Conservation (phyloP, 768 basidiomycete genomes). For the Galerina sulciceps region DNA sequence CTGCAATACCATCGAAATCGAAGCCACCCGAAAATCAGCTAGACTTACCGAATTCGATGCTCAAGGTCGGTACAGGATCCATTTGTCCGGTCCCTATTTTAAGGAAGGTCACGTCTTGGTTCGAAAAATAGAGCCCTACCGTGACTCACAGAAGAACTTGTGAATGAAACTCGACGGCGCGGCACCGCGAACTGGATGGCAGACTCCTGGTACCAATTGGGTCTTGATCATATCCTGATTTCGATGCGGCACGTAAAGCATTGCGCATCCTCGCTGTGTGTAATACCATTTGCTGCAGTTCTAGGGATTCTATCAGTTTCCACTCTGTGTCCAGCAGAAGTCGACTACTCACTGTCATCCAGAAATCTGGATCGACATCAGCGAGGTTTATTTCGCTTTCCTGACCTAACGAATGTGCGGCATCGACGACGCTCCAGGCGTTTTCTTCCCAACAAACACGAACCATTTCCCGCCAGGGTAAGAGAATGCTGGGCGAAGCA, state of each 20-base stretch:
- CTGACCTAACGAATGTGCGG: constrained; percentile 79
- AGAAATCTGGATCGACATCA: constrained; percentile 67
- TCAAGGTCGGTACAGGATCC: neutral
- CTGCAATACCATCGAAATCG: constrained; percentile 32
- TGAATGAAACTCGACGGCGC: neutral
- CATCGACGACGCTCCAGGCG: constrained; percentile 70
- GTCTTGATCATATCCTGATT: neutral
- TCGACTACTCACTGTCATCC: constrained; percentile 40
- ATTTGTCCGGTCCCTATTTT: neutral
- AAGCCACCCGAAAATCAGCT: neutral
- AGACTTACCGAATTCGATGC: constrained; percentile 7
- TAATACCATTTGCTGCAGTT: constrained; percentile 87
- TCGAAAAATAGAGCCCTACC: neutral
- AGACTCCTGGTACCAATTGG: neutral
- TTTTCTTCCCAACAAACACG: constrained; percentile 65
- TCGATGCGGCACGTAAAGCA: constrained; percentile 71
- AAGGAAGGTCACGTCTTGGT: neutral
- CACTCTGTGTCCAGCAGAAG: neutral
- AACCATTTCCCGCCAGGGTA: constrained; percentile 78
- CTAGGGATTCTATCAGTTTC: constrained; percentile 30
- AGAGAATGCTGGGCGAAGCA: constrained; percentile 58
- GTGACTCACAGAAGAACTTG: constrained; percentile 5
- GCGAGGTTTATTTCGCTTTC: constrained; percentile 63
- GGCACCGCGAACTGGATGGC: neutral
- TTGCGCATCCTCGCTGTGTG: constrained; percentile 64